Base-by-base conservation (phyloP, 83 land plant genomes). In the Thuja plicata region DNA sequence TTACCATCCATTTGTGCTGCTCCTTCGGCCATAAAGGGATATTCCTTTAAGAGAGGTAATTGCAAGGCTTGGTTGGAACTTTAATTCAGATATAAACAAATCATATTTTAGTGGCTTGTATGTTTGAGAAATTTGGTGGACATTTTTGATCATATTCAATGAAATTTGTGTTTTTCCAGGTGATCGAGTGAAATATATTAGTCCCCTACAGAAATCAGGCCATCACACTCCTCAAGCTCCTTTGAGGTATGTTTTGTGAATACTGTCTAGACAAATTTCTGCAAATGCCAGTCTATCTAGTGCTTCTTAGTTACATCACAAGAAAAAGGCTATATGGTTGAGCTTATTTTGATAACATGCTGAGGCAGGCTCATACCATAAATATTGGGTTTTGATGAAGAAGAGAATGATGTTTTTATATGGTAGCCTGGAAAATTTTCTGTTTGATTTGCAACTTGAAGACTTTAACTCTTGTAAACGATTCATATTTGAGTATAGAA, bases 181-280 rank as follows among this genome's bases (percentile, higher is more conserved):
- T 90, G 96, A 95, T 87, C 91, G 91, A 78, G 95, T 95, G 8
- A 93, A 79, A 84, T 95, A 88, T 91, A 88, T 95, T 52, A 93
- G 95, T 66, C 3, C 89, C 24, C 5, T 46, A 35, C 82, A 91
- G 38, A 87, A 92, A 77, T 71, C 90, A 43, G 91, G 92, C 45
- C 43, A 88, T 76, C 50, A 91, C 81, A 17, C 85, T 13, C 32
- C 91, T 89, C 87, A 91, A 34, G 86, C 79, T 30, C 66, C 87
- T 16, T 88, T 76, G 17, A 92, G 90, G 93, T 92, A 87, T 76
- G 41, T 35, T 34, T 7, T 85, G 34, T 71, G 45, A 11, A 40
- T 76, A 38, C 43, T 37, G 19, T 35, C 45, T 21, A 66, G 1
- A n/a, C 21, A 8, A 41, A 80, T 41, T 40, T 80, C 30, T 80